Evolutionary conservation across 305 asterid genomes (phyloP).

Genomic region (Plantago coronopus): DNA sequence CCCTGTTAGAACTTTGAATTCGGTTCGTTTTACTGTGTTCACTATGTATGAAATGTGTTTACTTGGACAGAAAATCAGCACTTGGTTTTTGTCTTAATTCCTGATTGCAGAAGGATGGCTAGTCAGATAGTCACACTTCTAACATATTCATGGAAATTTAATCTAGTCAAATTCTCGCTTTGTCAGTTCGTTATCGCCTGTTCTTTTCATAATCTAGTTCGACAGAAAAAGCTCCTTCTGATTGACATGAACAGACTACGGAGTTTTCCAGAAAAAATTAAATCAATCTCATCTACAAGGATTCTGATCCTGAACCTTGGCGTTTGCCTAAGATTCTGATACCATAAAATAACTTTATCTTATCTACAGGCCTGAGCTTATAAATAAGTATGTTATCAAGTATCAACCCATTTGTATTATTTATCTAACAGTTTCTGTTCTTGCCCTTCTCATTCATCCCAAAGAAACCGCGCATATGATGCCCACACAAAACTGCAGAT

Average conservation of each 20-base stretch:
- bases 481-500: constrained; percentile 42
- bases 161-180: no score
- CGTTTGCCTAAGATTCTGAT: background rate
- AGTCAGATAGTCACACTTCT: background rate
- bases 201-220: no score
- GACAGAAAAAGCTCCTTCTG: no score
- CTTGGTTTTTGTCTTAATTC: background rate
- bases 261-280: background rate
- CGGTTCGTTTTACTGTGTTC: background rate
- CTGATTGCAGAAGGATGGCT: background rate
- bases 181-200: no score
- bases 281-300: background rate
- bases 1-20: background rate
- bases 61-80: background rate
- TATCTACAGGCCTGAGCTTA: background rate
- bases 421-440: background rate
- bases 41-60: background rate
- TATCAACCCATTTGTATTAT: background rate
- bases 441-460: constrained; percentile 37
- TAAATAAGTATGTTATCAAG: no score
- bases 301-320: background rate
- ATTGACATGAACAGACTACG: background rate
- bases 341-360: background rate
- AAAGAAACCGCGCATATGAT: constrained; percentile 58
- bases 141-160: no score